Conservation (phyloP, 2,329 filamentous ascomycete species). For the Thielaviopsis ethacetica region DNA sequence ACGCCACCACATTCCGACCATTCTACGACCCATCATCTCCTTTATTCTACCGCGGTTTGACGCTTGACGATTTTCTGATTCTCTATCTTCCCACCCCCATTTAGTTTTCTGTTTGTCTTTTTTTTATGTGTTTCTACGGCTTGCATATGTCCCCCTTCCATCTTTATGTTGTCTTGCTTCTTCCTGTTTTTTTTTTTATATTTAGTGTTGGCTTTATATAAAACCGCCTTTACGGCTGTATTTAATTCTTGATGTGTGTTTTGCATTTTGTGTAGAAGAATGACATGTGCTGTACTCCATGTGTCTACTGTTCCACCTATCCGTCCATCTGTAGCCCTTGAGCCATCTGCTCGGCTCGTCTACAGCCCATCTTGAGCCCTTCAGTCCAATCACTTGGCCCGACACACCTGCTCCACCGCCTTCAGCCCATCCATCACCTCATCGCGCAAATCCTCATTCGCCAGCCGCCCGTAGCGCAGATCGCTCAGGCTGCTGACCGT, state of each 20-base stretch:
- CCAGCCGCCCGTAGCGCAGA: slow-evolving; percentile 62
- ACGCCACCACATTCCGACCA: too few relatives aligned
- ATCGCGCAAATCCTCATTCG: slow-evolving; percentile 43
- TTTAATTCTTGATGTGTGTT: neutral
- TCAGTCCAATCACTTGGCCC: neutral
- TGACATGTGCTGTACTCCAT: slow-evolving; percentile 5
- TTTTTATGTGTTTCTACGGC: neutral
- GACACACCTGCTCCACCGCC: slow-evolving; percentile 24
- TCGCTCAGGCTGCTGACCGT: slow-evolving; percentile 64
- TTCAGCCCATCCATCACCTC: slow-evolving; percentile 53
- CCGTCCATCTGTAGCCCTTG: too few relatives aligned
- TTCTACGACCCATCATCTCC: neutral
- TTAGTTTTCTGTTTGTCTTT: neutral
- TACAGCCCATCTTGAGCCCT: too few relatives aligned
- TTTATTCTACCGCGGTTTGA: neutral
- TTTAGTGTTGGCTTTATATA: neutral
- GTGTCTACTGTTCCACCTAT: neutral
- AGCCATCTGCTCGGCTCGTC: too few relatives aligned
- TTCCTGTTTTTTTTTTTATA: neutral
- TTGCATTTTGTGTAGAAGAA: too few relatives aligned
- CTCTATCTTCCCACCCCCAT: neutral
- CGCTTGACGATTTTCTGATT: neutral
- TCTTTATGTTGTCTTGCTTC: neutral
- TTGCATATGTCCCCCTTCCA: neutral
- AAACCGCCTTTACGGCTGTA: neutral